Evolutionary conservation across 148 eudicot genomes (phyloP), one percentile per base, ranked within the genome.

Genomic region (Dianthus caryophyllus): DNA sequence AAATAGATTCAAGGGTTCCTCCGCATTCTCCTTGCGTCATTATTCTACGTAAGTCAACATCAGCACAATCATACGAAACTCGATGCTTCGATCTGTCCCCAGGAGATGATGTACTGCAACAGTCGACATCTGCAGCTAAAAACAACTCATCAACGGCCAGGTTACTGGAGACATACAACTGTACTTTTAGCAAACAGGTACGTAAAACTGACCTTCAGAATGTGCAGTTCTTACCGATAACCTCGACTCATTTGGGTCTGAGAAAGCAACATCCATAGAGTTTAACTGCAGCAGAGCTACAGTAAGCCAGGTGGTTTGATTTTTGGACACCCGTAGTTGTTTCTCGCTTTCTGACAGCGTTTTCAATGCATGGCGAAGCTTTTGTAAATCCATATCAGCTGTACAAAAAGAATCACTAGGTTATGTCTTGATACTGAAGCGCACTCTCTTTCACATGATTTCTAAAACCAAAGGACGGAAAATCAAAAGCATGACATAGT

Each of bases 221-320:
- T 80, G 71, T 73, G 76, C 75, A 21, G 83, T 71, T 81, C 83
- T 80, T 43, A 77, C 77, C 38, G 86, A 83, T 56, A 85, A 64
- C 70, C 80, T 82, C 52, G 85, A 59, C 75, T 88, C 90, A 46
- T 68, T 79, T 38, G 78, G 78, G 63, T 88, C 93, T 14, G 80
- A 70, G 64, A 78, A 68, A 27, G 81, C 76, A 30, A 83, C 65
- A 26, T 80, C 87, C 54, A 75, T 70, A 26, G 93, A 85, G 69
- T 86, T 87, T 48, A 95, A 78, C 74, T 90, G 99, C 72, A 95
- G 77, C 27, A 95, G 83, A 74, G 97, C 93, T 29, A 83, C 97
- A 62, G 87, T 95, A 29, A 95, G 88, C 99, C 99, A 95, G 24
- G 99, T 90, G 13, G 88, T 85, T 78, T 90, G 96, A 73, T 84